These are phyloP conservation scores for Diaporthe sp. DNA, from an alignment of 2,329 filamentous ascomycete genomes.

Conservation along the genomic window DNA sequence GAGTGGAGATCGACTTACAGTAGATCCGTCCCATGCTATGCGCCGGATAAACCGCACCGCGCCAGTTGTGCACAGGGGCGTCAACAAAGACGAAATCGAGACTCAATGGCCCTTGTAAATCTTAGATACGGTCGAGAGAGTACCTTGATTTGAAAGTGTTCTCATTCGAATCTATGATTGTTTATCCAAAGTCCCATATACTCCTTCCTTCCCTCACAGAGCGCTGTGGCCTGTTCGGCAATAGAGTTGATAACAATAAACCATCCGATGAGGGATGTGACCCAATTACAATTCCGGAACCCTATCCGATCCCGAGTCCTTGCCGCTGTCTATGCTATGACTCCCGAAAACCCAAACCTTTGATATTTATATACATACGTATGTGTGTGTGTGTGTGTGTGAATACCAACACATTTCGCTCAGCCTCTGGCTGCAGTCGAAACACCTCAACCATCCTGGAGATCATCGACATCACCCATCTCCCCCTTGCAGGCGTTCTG, in stretches of 20 bases:
- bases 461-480: not conserved
- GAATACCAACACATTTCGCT: no score
- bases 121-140: no score
- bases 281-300: not conserved
- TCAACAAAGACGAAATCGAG: not conserved
- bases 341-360: not conserved
- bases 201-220: not conserved
- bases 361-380: not conserved
- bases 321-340: not conserved
- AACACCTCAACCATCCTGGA: not conserved
- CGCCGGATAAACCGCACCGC: conserved; percentile 2
- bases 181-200: not conserved
- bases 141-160: not conserved
- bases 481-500: conserved; percentile 39
- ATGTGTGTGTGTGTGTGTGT: not conserved
- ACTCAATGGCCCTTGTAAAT: not conserved
- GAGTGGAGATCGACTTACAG: conserved; percentile 6
- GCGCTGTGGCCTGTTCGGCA: not conserved
- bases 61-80: not conserved
- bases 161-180: not conserved
- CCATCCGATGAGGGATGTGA: not conserved
- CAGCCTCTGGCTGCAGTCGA: not conserved
- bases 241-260: not conserved
- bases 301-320: no score
- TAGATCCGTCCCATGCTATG: no score